phyloP scores from a whole-genome alignment of 306 rosid species.

The Clitoria ternatea region DNA sequence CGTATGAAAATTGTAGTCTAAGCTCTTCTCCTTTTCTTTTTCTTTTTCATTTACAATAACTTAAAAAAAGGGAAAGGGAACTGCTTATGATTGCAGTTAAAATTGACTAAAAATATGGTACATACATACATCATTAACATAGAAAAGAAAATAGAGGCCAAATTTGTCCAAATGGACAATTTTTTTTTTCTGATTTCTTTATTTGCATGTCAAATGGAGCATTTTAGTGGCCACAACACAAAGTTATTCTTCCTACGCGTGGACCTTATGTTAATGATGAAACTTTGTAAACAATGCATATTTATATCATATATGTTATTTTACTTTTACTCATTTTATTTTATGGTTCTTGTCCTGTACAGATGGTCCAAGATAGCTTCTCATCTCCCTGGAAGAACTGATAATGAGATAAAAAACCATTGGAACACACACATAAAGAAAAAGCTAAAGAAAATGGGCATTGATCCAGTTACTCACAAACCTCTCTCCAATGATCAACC shows the following conservation, averaged over 20 bases:
- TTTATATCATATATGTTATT: neutral
- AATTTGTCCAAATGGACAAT: slow-evolving; percentile 13
- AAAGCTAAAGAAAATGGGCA: slow-evolving; percentile 74
- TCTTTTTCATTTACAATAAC: neutral
- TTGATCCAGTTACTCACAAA: slow-evolving; percentile 76
- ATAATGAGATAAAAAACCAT: slow-evolving; percentile 79
- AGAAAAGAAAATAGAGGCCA: slow-evolving; percentile 3
- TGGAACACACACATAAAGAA: slow-evolving; percentile 95
- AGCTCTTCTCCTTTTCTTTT: neutral
- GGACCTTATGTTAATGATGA: slow-evolving; percentile 9
- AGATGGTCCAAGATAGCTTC: slow-evolving; percentile 94
- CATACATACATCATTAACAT: neutral
- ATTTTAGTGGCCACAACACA: slow-evolving; percentile 22
- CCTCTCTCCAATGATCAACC: slow-evolving; percentile 38
- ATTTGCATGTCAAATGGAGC: slow-evolving; percentile 17
- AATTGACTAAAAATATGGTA: slow-evolving; percentile 17
- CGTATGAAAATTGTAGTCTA: slow-evolving; percentile 2
- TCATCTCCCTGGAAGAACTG: slow-evolving; percentile 88
- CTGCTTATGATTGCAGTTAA: slow-evolving; percentile 11
- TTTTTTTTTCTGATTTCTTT: slow-evolving; percentile 11
- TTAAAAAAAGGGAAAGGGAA: neutral
- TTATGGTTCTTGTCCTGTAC: neutral
- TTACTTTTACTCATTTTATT: neutral
- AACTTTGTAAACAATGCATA: neutral
- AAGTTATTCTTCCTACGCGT: slow-evolving; percentile 27